phyloP scores from a whole-genome alignment of 164 flowering plant species.

The Litsea cubeba region DNA sequence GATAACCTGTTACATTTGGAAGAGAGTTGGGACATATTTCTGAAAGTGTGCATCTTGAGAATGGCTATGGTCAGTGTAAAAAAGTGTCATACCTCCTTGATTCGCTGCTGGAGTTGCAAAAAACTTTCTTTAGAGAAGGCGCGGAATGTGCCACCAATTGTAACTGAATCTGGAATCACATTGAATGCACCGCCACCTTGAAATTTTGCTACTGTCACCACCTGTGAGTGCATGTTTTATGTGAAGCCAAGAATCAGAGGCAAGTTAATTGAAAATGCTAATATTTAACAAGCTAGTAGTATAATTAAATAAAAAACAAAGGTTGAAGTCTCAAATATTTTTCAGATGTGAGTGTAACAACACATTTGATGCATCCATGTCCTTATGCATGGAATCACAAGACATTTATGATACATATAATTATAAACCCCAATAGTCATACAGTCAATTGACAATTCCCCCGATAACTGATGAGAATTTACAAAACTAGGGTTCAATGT shows the following conservation, averaged over 20 bases:
- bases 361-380: not conserved
- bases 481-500: not conserved
- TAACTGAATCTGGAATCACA: slow-evolving; percentile 54
- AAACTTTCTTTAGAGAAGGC: slow-evolving; percentile 40
- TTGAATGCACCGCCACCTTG: slow-evolving; percentile 56
- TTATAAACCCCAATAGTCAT: not conserved
- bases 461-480: not conserved
- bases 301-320: not conserved
- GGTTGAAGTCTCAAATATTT: not conserved
- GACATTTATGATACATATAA: not conserved
- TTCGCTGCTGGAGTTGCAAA: slow-evolving; percentile 34
- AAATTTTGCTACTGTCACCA: slow-evolving; percentile 46
- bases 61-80: not conserved
- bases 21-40: not conserved
- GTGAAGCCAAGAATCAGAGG: not conserved
- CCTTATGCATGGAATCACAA: not conserved
- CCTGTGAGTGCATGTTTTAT: slow-evolving; percentile 22
- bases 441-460: not conserved
- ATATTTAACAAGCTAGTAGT: not conserved
- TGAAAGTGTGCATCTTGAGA: not conserved
- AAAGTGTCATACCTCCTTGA: slow-evolving; percentile 33
- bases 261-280: not conserved
- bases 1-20: slow-evolving; percentile 30
- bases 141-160: slow-evolving; percentile 53
- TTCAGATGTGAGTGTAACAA: not conserved